Percentiles rank a stretch among this genome's conserved stretches.
Evolutionary conservation across 257 asterid genomes (phyloP).

Genomic region (Solanum pennellii): DNA sequence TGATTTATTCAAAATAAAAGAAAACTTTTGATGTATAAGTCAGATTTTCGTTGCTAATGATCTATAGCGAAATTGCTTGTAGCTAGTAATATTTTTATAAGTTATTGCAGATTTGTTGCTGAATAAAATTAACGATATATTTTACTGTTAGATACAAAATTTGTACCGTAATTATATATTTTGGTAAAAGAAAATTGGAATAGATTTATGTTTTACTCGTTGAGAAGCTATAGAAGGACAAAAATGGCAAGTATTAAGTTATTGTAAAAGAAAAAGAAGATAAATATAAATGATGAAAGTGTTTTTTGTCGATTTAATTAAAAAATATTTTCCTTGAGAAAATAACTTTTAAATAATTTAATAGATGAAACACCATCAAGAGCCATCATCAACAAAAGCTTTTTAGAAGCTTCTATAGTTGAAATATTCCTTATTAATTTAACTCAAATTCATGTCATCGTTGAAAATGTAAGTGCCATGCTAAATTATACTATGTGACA

Average conservation of each 20-base stretch:
- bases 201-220: neutral
- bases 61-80: neutral
- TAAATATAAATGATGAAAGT: neutral
- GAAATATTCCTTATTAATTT: neutral
- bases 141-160: neutral
- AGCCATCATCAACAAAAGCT: neutral
- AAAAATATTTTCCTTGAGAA: neutral
- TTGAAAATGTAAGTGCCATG: neutral
- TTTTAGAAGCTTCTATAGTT: neutral
- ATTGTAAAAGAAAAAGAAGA: neutral
- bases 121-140: neutral
- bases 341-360: too few relatives aligned
- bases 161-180: neutral
- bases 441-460: neutral
- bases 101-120: neutral
- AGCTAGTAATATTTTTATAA: neutral
- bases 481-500: neutral
- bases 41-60: neutral
- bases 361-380: neutral
- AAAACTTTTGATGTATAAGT: accelerated
- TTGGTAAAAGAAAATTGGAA: neutral
- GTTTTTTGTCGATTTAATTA: neutral
- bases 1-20: neutral
- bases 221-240: neutral
- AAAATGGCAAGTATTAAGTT: neutral